phyloP scores from a whole-genome alignment of 345 rosid genomes.

The Eucalyptus tenuipes region DNA sequence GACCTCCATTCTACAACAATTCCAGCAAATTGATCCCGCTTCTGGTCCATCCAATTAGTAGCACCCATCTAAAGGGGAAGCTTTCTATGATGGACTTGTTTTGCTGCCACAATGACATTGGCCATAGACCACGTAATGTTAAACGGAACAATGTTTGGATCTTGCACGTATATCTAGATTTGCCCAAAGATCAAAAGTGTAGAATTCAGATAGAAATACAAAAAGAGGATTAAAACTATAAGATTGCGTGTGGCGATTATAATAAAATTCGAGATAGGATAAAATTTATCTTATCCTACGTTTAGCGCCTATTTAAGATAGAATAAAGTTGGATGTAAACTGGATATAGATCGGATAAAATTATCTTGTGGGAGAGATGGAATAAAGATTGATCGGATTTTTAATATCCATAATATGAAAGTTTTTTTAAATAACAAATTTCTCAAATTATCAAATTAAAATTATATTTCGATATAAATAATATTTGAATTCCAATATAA shows the following conservation, averaged over 20 bases:
- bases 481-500: no score
- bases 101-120: not conserved
- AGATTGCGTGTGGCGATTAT: no score
- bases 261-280: no score
- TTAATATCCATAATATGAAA: no score
- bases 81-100: not conserved
- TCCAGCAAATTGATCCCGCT: not conserved
- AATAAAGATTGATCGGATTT: no score
- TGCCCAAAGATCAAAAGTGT: not conserved
- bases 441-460: no score
- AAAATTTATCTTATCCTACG: no score
- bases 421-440: no score
- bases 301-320: no score
- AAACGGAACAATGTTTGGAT: not conserved
- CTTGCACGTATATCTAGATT: not conserved
- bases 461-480: no score
- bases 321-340: no score
- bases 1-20: not conserved
- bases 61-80: not conserved
- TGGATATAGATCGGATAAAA: no score
- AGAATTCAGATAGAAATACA: not conserved
- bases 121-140: not conserved
- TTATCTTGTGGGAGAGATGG: rapidly evolving
- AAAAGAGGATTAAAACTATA: not conserved
- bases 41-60: not conserved